phyloP scores from a whole-genome alignment of 2,329 filamentous ascomycete species.

The Penicillium polonicum region DNA sequence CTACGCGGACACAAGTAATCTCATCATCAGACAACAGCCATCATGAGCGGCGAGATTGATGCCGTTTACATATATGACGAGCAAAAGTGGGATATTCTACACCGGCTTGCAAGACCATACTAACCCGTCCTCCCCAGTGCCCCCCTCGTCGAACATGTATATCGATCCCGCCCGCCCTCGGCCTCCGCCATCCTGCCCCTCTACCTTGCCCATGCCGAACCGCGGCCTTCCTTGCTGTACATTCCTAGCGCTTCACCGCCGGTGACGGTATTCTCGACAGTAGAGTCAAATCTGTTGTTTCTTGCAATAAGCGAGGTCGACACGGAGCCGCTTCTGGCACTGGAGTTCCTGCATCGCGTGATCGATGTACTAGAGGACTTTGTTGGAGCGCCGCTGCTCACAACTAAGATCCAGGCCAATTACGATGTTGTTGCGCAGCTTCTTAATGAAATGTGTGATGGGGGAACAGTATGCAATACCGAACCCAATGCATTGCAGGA shows the following conservation, averaged over 20 bases:
- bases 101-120: conserved; percentile 1
- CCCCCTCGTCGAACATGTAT: conserved; percentile 83
- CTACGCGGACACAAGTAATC: conserved; percentile 7
- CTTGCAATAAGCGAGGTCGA: conserved; percentile 82
- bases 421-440: conserved; percentile 95
- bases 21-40: conserved; percentile 36
- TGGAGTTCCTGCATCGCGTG: conserved; percentile 92
- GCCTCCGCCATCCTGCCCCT: conserved; percentile 75
- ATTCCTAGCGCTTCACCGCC: conserved; percentile 78
- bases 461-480: conserved; percentile 81
- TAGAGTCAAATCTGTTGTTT: conserved; percentile 84
- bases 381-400: conserved; percentile 79
- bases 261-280: conserved; percentile 81
- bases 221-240: conserved; percentile 83
- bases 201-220: conserved; percentile 77
- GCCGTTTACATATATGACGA: conserved; percentile 97
- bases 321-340: conserved; percentile 80
- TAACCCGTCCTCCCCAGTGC: conserved; percentile 56
- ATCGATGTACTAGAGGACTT: conserved; percentile 94
- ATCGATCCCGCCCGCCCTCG: conserved; percentile 76
- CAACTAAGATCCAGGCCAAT: conserved; percentile 79
- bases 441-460: conserved; percentile 94
- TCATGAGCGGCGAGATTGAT: conserved; percentile 85
- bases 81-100: conserved; percentile 67
- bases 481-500: conserved; percentile 92